A percentile compares a stretch with the other conserved stretches of the same genome.
Evolutionary conservation across 148 eudicot species (phyloP).

Genomic region (Dianthus caryophyllus): DNA sequence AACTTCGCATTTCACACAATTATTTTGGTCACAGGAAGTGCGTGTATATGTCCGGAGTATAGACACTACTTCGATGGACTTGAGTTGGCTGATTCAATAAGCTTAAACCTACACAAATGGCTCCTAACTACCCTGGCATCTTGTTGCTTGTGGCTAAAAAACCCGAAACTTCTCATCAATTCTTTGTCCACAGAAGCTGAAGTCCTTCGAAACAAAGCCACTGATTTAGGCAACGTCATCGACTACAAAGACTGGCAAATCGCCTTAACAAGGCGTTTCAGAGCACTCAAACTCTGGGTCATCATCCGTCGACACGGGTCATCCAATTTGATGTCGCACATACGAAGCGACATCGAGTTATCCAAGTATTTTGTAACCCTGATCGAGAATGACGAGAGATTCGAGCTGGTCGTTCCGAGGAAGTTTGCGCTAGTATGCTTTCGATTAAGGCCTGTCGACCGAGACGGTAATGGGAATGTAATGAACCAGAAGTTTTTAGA

Average conservation of each 20-base stretch:
- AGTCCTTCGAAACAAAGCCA: constrained; percentile 31
- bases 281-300: constrained; percentile 39
- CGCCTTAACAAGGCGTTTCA: constrained; percentile 37
- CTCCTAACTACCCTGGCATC: constrained; percentile 41
- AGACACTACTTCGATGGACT: constrained; percentile 40
- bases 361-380: constrained; percentile 36
- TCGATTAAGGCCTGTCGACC: constrained; percentile 13
- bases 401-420: constrained; percentile 39
- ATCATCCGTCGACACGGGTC: constrained; percentile 39
- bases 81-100: constrained; percentile 39
- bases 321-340: constrained; percentile 32
- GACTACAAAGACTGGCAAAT: constrained; percentile 58
- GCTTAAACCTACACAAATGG: constrained; percentile 53
- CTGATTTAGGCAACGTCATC: constrained; percentile 29
- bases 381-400: constrained; percentile 23
- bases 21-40: constrained; percentile 22
- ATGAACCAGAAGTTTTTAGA: constrained; percentile 37
- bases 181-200: constrained; percentile 41
- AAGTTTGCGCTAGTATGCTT: constrained; percentile 40
- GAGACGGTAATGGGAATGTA: neutral
- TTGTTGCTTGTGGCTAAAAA: constrained; percentile 41
- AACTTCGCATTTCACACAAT: too few relatives aligned
- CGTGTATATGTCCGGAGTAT: constrained; percentile 50
- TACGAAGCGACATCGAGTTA: constrained; percentile 35
- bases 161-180: constrained; percentile 24